Base-by-base conservation (phyloP, 2,329 filamentous ascomycete genomes). In the Neoascochyta sp. region DNA sequence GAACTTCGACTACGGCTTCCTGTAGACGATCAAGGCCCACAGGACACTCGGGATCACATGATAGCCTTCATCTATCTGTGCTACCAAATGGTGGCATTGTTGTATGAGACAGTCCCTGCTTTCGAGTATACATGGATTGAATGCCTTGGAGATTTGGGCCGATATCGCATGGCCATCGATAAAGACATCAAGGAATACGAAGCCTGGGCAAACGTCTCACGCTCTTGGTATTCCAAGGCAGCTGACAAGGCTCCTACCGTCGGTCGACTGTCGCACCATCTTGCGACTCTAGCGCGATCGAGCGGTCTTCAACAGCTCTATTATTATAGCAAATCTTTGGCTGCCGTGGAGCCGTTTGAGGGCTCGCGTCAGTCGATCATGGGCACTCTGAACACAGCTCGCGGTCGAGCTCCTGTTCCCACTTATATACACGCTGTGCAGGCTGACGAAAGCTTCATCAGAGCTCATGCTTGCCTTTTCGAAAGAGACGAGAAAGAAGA, bases 61-160 rank as follows among this genome's bases (percentile, higher is more conserved):
- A 67, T 95, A 0, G 80, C 81, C 0, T 96, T 95, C 32, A 87
- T 96, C 1, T 93, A 93, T 41, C 63, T 90, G 10, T 83, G 88
- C 0, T 96, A 95, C 43, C 83, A 83, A 2, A 93, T 94, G 78
- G 86, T 95, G 75, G 83, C 86, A 0, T 63, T 95, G 0, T 63
- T 95, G 0, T 84, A 88, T 36, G 90, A 96, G 50, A 94, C 86
- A 0, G 86, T 95, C 0, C 80, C 84, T 0, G 72, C 76, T 0
- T 95, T 94, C 44, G 76, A 84, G 29, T 84, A 92, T 34, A 95
- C 86, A 0, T 96, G 90, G 90, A 86, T 94, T 7, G 90, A 95
- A 45, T 95, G 89, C 30, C 66, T 96, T 0, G 90, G 90, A 0
- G 89, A 96, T 52, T 64, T 96, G 0, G 83, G 82, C 0, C 71